These are phyloP conservation scores for Mycocalia duriaeana DNA, from an alignment of 1,284 basidiomycete genomes.

Conservation along the genomic window DNA sequence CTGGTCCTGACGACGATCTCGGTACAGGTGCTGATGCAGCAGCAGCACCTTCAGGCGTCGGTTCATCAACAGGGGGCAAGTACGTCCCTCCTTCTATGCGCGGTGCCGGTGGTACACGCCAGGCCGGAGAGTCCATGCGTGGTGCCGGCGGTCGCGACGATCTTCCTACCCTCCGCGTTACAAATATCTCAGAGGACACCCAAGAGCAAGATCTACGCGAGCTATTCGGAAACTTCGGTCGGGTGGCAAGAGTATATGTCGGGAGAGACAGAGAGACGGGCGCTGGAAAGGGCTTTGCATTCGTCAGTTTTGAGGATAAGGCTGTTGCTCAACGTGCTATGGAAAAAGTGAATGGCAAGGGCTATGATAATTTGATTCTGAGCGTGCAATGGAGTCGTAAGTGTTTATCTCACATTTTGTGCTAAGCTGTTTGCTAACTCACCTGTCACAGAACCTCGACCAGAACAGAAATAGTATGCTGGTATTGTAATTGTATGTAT, in stretches of 20 bases:
- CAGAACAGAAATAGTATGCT: too few relatives aligned
- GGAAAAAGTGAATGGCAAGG: slow-evolving; percentile 89
- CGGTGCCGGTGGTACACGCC: slow-evolving; percentile 55
- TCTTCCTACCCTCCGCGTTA: slow-evolving; percentile 93
- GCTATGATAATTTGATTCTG: slow-evolving; percentile 86
- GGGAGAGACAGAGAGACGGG: slow-evolving; percentile 95
- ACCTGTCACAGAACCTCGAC: too few relatives aligned
- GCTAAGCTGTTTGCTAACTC: too few relatives aligned
- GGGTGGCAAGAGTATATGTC: slow-evolving; percentile 88
- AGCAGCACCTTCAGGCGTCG: slow-evolving; percentile 14
- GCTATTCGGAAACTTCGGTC: slow-evolving; percentile 81
- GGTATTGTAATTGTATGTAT: too few relatives aligned
- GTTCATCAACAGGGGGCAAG: slow-evolving; percentile 53
- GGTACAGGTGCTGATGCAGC: slow-evolving; percentile 48
- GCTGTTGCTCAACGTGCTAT: slow-evolving; percentile 83
- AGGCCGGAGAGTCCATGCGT: slow-evolving; percentile 79
- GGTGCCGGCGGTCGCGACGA: slow-evolving; percentile 70
- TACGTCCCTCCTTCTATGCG: slow-evolving; percentile 94
- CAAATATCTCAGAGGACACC: slow-evolving; percentile 94
- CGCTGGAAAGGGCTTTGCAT: slow-evolving; percentile 92
- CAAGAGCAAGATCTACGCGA: slow-evolving; percentile 93
- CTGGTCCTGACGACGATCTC: slow-evolving; percentile 44
- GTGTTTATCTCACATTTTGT: too few relatives aligned
- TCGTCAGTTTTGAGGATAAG: slow-evolving; percentile 89
- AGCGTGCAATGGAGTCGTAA: slow-evolving; percentile 67